These are phyloP conservation scores for Pythium aphanidermatum DNA, from an alignment of 352 stramenopile genomes.

Conservation along the genomic window DNA sequence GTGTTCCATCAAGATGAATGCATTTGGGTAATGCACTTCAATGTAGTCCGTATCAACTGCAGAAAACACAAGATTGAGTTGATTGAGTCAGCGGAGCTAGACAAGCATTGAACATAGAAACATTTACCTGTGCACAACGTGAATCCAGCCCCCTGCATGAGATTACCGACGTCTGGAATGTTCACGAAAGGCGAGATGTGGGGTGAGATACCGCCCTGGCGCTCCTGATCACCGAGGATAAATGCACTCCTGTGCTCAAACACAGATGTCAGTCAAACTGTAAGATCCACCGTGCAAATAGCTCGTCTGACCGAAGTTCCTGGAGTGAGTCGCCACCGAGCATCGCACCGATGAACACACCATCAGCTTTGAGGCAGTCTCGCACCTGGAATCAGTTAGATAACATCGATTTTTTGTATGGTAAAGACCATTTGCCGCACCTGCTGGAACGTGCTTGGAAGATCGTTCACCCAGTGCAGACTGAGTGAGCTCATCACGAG, in stretches of 20 bases:
- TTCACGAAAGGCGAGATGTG: constrained; percentile 96
- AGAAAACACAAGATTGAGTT: background rate
- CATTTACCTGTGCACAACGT: constrained; percentile 85
- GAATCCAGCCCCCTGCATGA: constrained; percentile 92
- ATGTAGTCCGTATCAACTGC: constrained; percentile 96
- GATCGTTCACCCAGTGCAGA: constrained; percentile 98
- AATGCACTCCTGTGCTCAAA: constrained; percentile 67
- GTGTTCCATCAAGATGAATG: constrained; percentile 95
- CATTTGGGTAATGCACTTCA: constrained; percentile 92
- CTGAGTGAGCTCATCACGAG: constrained; percentile 92
- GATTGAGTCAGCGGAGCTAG: too few species aligned
- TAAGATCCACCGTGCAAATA: background rate
- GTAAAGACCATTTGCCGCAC: constrained; percentile 18
- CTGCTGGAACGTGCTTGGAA: constrained; percentile 83
- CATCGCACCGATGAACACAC: constrained; percentile 95
- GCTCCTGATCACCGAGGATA: constrained; percentile 93
- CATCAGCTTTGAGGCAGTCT: constrained; percentile 93
- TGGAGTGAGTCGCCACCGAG: constrained; percentile 94
- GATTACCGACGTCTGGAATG: constrained; percentile 91
- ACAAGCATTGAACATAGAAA: too few species aligned
- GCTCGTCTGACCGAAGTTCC: constrained; percentile 86
- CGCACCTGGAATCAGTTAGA: constrained; percentile 32
- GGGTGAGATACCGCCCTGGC: constrained; percentile 91
- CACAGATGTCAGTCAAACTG: background rate
- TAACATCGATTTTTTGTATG: too few species aligned